A percentile compares a stretch with the other conserved stretches of the same genome.
phyloP scores from a whole-genome alignment of 2,329 filamentous ascomycete genomes.

The Botrytis fragariae region DNA sequence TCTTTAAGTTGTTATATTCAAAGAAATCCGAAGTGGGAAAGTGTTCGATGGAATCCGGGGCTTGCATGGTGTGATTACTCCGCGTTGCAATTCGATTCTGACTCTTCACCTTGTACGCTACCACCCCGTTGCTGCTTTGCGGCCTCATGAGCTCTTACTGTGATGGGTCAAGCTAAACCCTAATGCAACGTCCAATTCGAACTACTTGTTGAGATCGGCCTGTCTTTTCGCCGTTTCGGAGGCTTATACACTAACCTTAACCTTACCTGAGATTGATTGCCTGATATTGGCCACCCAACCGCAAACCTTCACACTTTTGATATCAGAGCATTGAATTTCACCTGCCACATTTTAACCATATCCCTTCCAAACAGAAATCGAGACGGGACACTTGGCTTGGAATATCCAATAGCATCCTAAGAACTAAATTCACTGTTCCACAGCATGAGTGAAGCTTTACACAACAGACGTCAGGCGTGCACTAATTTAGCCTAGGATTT shows the following conservation, averaged over 20 bases:
- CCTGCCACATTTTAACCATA: background rate
- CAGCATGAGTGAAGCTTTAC: background rate
- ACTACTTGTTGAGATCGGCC: background rate
- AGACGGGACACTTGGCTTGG: background rate
- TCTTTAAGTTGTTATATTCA: background rate
- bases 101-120: background rate
- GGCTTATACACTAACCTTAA: background rate
- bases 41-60: background rate
- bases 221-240: background rate
- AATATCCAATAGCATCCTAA: background rate
- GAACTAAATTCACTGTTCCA: background rate
- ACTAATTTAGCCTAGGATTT: constrained; percentile 5
- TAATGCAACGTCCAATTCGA: background rate
- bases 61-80: background rate
- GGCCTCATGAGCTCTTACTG: background rate
- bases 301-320: background rate
- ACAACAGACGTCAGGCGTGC: background rate
- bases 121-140: background rate
- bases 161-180: background rate
- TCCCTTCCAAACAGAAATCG: background rate
- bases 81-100: background rate
- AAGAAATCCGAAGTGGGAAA: background rate
- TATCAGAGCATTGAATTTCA: background rate
- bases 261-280: background rate
- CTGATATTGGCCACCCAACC: background rate